Base-by-base conservation (phyloP, 2,329 filamentous ascomycete genomes). In the Talaromyces sp. region DNA sequence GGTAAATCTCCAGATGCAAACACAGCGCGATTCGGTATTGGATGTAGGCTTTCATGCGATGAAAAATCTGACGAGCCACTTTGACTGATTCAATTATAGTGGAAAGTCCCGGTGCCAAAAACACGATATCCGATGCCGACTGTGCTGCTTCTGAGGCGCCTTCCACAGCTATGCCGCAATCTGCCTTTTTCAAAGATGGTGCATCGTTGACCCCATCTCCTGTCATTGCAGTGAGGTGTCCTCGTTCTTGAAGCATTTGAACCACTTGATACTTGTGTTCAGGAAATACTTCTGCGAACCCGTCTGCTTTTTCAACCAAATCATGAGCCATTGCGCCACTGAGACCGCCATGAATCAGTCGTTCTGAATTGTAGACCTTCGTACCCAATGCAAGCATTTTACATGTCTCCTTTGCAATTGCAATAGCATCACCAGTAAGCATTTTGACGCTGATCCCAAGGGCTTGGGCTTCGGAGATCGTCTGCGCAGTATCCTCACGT, bases 401-500 rank as follows among this genome's bases (percentile, higher is more conserved):
- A 84, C 90, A 92, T 67, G 90, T 92, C 80, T 92, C 90, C 80
- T 91, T 91, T 59, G 90, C 90, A 71, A 92, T 92, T 68, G 90
- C 89, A 72, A 91, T 89, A 66, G 90, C 90, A 76, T 92, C 90
- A 82, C 90, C 90, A 75, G 90, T 92, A 75, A 92, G 83, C 90
- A 92, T 92, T 83, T 92, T 92, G 68, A 92, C 89, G 67, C 87
- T 88, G 31, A 92, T 89, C 79, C 90, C 90, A 58, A 92, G 86
- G 72, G 89, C 86, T 75, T 91, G 88, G 65, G 90, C 89, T 80
- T 92, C 89, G 70, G 89, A 81, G 72, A 92, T 92, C 63, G 90
- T 92, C 78, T 91, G 89, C 58, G 89, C 90, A 49, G 90, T 92
- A 78, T 92, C 90, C 71, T 91, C 89, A 79, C 90, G 88, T 49